Conservation (phyloP, 495 filamentous ascomycete species). For the Aspergillus biplanus region DNA sequence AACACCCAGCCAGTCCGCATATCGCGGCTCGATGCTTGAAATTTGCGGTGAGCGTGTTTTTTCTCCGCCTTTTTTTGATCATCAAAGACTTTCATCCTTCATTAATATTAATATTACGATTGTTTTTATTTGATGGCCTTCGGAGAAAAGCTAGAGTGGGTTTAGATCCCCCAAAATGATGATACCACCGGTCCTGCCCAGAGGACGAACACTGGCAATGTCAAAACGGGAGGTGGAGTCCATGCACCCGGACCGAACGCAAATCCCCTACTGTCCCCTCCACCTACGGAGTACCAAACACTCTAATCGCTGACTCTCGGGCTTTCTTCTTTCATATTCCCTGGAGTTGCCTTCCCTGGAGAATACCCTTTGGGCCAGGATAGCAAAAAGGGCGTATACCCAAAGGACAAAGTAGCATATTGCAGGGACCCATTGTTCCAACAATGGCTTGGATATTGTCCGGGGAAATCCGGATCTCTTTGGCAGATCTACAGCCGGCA, state of each 20-base stretch:
- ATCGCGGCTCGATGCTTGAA: conserved; percentile 57
- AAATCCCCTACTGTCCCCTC: conserved; percentile 70
- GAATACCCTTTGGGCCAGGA: too few species aligned
- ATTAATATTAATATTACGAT: too few species aligned
- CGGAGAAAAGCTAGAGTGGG: too few species aligned
- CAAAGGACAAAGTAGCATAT: too few species aligned
- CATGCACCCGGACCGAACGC: conserved; percentile 74
- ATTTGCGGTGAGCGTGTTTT: conserved; percentile 24
- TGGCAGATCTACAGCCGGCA: conserved; percentile 6
- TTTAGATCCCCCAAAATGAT: conserved; percentile 49
- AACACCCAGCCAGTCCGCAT: conserved; percentile 73
- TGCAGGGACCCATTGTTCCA: conserved; percentile 73
- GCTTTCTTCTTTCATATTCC: conserved; percentile 68
- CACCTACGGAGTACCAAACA: conserved; percentile 68
- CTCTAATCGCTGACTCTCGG: conserved; percentile 72
- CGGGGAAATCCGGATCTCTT: conserved; percentile 60
- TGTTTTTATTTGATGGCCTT: too few species aligned
- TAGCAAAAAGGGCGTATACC: too few species aligned
- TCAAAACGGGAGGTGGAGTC: conserved; percentile 80
- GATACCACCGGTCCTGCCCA: conserved; percentile 50
- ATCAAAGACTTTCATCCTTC: too few species aligned
- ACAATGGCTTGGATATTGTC: conserved; percentile 62
- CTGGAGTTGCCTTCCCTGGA: too few species aligned
- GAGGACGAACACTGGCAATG: conserved; percentile 53
- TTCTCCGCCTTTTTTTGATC: too few species aligned